Base-by-base conservation (phyloP, 495 filamentous ascomycete species). In the Lentithecium fluviatile region DNA sequence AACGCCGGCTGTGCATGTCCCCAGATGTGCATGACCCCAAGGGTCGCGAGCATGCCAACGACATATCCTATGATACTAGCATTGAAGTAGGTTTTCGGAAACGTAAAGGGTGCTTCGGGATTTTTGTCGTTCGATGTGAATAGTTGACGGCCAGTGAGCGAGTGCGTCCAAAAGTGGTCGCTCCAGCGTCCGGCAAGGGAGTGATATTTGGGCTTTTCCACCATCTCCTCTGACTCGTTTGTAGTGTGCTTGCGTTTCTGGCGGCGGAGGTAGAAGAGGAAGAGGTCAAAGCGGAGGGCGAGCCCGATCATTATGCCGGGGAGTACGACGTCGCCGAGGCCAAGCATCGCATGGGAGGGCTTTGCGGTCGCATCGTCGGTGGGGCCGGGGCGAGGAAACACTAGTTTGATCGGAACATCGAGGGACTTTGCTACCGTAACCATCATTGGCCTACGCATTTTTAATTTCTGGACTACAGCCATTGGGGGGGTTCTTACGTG, bases 281-380 rank as follows among this genome's bases (percentile, higher is more conserved):
- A 95, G 0, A 95, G 80, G 73, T 98, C 94, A 70, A 94, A 97
- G 21, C 94, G 87, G 21, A 98, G 79, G 0, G 92, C 89, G 38
- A 96, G 77, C 0, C 83, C 89, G 50, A 97, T 86, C 77, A 97
- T 87, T 68, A 98, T 88, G 4, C 94, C 94, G 0, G 94, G 94
- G n/a, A 98, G 76, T 11, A 96, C 88, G 40, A 98, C 87, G 70
- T 98, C 94, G 36, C 94, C 94, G 13, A 98, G 80, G 1, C 94
- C 94, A 19, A 98, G 84, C 87, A 96, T 95, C 23, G 88, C 87
- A 52, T 87, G 75, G 37, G 84, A 56, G 17, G 76, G 2, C 66
- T 70, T 40, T 70, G 56, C 21, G 15, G 77, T 70, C 23, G 76
- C 74, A 4, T 75, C 69, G 40, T 65, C 69, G 1, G 77, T 70